phyloP scores from a whole-genome alignment of 805 yeast genomes.

The Sugiyamaella americana region DNA sequence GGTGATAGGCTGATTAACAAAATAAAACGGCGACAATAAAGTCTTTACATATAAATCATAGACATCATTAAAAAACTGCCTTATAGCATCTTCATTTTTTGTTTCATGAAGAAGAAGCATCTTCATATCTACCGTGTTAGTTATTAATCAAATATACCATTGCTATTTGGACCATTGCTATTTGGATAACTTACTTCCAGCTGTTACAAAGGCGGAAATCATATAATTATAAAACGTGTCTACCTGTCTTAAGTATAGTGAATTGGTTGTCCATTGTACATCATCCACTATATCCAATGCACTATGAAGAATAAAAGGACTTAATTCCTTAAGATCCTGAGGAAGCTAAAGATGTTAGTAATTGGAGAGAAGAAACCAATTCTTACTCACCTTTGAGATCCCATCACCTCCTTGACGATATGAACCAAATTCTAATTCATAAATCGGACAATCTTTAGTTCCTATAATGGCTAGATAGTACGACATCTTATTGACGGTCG shows the following conservation, averaged over 20 bases:
- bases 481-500: constrained; percentile 49
- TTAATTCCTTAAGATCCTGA: constrained; percentile 64
- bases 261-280: constrained; percentile 67
- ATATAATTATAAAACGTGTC: constrained; percentile 80
- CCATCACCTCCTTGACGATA: constrained; percentile 65
- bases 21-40: constrained; percentile 79
- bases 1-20: constrained; percentile 64
- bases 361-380: constrained; percentile 21
- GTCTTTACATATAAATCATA: constrained; percentile 87
- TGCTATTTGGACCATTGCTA: neutral
- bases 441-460: constrained; percentile 76
- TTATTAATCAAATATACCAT: neutral
- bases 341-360: too few species aligned
- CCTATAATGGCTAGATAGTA: constrained; percentile 87
- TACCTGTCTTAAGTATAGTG: constrained; percentile 64
- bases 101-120: constrained; percentile 65
- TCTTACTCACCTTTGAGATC: constrained; percentile 39
- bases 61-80: constrained; percentile 76
- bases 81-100: constrained; percentile 63
- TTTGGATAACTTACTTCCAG: constrained; percentile 47
- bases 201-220: constrained; percentile 81
- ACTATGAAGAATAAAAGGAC: constrained; percentile 84
- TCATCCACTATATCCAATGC: constrained; percentile 90
- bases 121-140: constrained; percentile 46
- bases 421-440: constrained; percentile 81